These are phyloP conservation scores for Tinospora cordifolia DNA, from an alignment of 164 flowering plant species.

Conservation along the genomic window DNA sequence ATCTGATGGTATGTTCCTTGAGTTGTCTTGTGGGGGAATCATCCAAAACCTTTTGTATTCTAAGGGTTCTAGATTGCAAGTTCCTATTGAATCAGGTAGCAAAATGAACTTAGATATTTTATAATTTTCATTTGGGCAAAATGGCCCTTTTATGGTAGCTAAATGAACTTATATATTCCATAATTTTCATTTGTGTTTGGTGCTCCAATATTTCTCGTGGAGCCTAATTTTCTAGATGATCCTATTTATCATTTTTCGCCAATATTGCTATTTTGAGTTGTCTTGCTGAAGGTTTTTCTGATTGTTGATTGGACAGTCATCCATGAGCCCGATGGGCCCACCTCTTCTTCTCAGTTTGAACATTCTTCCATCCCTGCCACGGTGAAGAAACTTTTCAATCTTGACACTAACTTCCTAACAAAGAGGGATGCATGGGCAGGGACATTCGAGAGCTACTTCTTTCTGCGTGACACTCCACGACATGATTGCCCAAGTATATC, in stretches of 20 bases:
- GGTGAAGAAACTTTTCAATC: conserved; percentile 87
- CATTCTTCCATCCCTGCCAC: conserved; percentile 94
- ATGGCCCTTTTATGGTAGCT: too few relatives aligned
- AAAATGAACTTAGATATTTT: neutral
- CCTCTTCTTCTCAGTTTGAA: conserved; percentile 67
- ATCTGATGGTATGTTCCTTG: too few relatives aligned
- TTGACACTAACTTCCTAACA: conserved; percentile 64
- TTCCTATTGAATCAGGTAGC: neutral
- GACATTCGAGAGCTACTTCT: conserved; percentile 63
- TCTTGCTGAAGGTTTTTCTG: conserved; percentile 6
- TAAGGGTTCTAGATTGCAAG: neutral
- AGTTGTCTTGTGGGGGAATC: too few relatives aligned
- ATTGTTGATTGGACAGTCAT: conserved; percentile 47
- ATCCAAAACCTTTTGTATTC: neutral
- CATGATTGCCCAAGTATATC: conserved; percentile 82
- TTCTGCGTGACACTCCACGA: conserved; percentile 64
- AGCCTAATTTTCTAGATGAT: neutral
- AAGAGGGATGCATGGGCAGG: conserved; percentile 99
- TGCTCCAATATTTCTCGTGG: neutral
- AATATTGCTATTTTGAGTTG: conserved; percentile 9
- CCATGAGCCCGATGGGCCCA: conserved; percentile 77
- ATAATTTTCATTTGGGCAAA: neutral
- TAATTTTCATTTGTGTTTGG: too few relatives aligned
- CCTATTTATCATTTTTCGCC: neutral
- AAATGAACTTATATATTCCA: too few relatives aligned